phyloP scores from a whole-genome alignment of 306 rosid genomes.

The Mimosa bimucronata region DNA sequence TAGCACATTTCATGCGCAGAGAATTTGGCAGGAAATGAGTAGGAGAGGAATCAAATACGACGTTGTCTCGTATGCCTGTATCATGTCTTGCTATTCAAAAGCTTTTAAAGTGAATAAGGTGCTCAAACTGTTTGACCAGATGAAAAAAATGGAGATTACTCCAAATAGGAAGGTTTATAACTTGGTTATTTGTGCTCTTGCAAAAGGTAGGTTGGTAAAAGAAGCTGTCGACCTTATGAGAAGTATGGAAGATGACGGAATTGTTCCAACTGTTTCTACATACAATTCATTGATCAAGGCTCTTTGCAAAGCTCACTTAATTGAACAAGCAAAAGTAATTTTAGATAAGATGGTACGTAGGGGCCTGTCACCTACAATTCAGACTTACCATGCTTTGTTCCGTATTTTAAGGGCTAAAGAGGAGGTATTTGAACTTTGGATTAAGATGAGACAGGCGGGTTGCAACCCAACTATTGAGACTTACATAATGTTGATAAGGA shows the following conservation, averaged over 20 bases:
- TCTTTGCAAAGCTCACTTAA: conserved; percentile 64
- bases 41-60: conserved; percentile 67
- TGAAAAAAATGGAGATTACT: conserved; percentile 56
- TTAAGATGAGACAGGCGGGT: conserved; percentile 63
- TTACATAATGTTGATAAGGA: conserved; percentile 84
- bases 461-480: conserved; percentile 76
- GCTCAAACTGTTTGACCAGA: conserved; percentile 61
- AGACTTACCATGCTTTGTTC: conserved; percentile 83
- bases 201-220: conserved; percentile 60
- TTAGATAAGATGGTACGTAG: conserved; percentile 62
- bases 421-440: conserved; percentile 69
- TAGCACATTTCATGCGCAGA: conserved; percentile 63
- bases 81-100: conserved; percentile 84
- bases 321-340: conserved; percentile 61
- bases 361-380: conserved; percentile 66
- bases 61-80: conserved; percentile 73
- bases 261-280: conserved; percentile 68
- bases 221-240: conserved; percentile 64
- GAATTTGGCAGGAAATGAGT: conserved; percentile 85
- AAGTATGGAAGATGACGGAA: conserved; percentile 67
- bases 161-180: conserved; percentile 87
- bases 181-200: conserved; percentile 74
- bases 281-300: conserved; percentile 84
- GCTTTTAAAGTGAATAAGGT: conserved; percentile 66
- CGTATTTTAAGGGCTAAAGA: conserved; percentile 57